A percentile compares a stretch with the other conserved stretches of the same genome.
Conservation (phyloP, 1,284 basidiomycete genomes). For the Pyrrhoderma lamaoense region DNA sequence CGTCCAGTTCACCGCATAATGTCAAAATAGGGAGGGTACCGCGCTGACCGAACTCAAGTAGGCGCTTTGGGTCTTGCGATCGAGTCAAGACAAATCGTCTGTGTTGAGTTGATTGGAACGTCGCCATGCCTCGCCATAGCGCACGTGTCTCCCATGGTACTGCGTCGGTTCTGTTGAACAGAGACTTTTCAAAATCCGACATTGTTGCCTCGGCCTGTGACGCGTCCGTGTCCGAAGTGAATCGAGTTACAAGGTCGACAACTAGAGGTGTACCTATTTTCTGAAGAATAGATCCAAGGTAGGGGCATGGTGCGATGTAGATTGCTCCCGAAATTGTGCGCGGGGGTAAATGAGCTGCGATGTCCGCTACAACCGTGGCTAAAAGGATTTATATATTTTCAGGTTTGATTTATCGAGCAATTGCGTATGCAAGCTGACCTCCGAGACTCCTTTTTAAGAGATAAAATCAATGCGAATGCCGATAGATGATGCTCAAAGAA, state of each 20-base stretch:
- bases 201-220: slow-evolving; percentile 19
- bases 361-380: slow-evolving; percentile 32
- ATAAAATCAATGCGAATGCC: too few relatives aligned
- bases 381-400: background rate
- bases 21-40: slow-evolving; percentile 29
- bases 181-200: slow-evolving; percentile 27
- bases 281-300: slow-evolving; percentile 27
- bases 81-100: slow-evolving; percentile 26
- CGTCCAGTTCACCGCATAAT: slow-evolving; percentile 31
- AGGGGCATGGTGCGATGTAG: slow-evolving; percentile 29
- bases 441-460: slow-evolving; percentile 30
- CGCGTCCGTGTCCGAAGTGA: slow-evolving; percentile 26
- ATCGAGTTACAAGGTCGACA: slow-evolving; percentile 22
- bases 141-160: slow-evolving; percentile 28
- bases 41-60: slow-evolving; percentile 27
- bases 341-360: slow-evolving; percentile 30
- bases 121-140: slow-evolving; percentile 28
- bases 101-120: slow-evolving; percentile 29
- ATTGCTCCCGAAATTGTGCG: slow-evolving; percentile 32
- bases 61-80: slow-evolving; percentile 27
- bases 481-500: background rate
- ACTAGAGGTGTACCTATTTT: slow-evolving; percentile 17
- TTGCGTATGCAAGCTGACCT: slow-evolving; percentile 23
- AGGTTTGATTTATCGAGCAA: background rate
- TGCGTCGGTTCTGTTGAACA: slow-evolving; percentile 23